Conservation (phyloP, 768 basidiomycete species). For the Tephrocybe sp. region DNA sequence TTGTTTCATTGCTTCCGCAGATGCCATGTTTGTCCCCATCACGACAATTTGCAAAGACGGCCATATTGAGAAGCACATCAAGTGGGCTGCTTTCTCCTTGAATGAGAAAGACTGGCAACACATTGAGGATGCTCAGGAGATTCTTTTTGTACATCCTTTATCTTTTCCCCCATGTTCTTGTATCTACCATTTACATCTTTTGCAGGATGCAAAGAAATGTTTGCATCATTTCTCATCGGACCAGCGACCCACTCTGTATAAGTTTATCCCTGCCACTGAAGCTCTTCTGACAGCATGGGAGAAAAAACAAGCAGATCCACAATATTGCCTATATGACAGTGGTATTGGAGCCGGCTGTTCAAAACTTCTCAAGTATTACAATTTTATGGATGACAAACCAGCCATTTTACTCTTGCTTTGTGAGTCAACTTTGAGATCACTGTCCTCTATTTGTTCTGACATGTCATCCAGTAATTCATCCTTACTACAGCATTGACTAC, state of each 20-base stretch:
- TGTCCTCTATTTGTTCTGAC: not conserved
- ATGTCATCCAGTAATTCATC: slow-evolving; percentile 22
- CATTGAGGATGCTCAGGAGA: too few relatives aligned
- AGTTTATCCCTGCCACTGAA: slow-evolving; percentile 23
- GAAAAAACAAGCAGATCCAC: slow-evolving; percentile 12
- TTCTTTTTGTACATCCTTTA: too few relatives aligned
- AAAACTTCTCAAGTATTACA: slow-evolving; percentile 26
- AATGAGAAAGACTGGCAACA: too few relatives aligned
- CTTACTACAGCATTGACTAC: slow-evolving; percentile 30
- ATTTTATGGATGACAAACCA: slow-evolving; percentile 18
- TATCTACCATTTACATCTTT: too few relatives aligned
- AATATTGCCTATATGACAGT: too few relatives aligned
- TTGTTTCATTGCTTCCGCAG: too few relatives aligned
- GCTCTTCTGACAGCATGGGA: slow-evolving; percentile 17
- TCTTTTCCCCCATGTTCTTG: too few relatives aligned
- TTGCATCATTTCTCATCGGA: slow-evolving; percentile 23
- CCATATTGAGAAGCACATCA: too few relatives aligned
- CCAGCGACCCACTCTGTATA: slow-evolving; percentile 19
- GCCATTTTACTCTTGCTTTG: slow-evolving; percentile 22
- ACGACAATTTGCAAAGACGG: not conserved
- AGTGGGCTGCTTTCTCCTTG: too few relatives aligned
- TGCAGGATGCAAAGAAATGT: too few relatives aligned
- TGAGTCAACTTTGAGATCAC: slow-evolving; percentile 18
- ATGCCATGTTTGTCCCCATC: too few relatives aligned
- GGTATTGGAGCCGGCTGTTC: slow-evolving; percentile 18